Evolutionary conservation across 192 early-diverging fungal genomes (phyloP).

Genomic region (Entophlyctis helioformis): DNA sequence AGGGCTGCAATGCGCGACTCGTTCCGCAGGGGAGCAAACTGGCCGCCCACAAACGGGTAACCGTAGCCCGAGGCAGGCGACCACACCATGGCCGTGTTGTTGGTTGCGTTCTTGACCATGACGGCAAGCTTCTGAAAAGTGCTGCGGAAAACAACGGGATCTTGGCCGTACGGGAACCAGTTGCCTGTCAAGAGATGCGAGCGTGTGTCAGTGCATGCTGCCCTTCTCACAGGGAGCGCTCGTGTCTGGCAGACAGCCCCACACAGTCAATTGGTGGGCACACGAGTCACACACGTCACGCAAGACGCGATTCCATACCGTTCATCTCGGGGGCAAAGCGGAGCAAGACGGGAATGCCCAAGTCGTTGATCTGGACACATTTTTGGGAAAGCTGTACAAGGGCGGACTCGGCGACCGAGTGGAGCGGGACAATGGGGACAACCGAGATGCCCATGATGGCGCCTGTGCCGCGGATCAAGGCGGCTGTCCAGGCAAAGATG

Average conservation of each 20-base stretch:
- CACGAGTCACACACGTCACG: too few species aligned
- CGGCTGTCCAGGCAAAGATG: slow-evolving; percentile 14
- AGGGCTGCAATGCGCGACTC: too few species aligned
- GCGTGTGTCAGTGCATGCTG: too few species aligned
- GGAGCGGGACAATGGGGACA: slow-evolving; percentile 14
- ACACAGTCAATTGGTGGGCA: too few species aligned
- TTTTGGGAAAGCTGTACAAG: slow-evolving; percentile 6
- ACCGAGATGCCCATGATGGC: slow-evolving; percentile 23
- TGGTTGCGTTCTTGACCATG: slow-evolving; percentile 12
- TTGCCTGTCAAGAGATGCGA: slow-evolving; percentile 15
- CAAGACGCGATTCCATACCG: not conserved
- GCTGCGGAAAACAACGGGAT: slow-evolving; percentile 4
- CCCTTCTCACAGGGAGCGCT: too few species aligned
- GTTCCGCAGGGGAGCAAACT: too few species aligned
- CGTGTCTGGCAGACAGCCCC: too few species aligned
- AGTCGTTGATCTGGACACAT: slow-evolving; percentile 9
- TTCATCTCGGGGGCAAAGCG: slow-evolving; percentile 23
- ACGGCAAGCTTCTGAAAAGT: slow-evolving; percentile 7
- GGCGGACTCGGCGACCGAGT: slow-evolving; percentile 2
- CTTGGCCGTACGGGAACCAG: slow-evolving; percentile 21
- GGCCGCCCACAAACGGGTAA: not conserved
- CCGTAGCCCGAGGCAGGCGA: not conserved
- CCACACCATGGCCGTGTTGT: slow-evolving; percentile 1
- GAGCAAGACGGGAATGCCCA: slow-evolving; percentile 12
- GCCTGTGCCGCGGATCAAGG: slow-evolving; percentile 10